Base-by-base conservation (phyloP, 139 green algal species). In the Trebouxia sp. region DNA sequence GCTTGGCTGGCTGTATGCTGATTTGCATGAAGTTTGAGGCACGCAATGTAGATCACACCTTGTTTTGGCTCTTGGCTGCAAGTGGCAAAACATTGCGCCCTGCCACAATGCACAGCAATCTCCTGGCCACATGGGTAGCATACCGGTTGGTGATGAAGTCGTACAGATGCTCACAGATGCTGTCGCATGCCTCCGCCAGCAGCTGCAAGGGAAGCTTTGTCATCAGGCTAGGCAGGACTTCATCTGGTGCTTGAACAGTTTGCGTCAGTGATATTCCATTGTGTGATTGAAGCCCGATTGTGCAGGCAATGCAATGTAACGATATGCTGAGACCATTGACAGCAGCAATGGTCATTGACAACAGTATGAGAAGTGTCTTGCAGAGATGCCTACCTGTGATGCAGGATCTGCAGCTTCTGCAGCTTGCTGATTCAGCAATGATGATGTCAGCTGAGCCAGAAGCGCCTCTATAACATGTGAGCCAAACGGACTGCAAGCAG, bases 401-500 rank as follows among this genome's bases (percentile, higher is more conserved):
- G 35, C 35, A 43, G 32, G 3, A 28, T 5, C 32, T 28, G n/a
- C 32, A 9, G 12, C 6, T 28, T 30, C 62, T 45, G 62, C 9
- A 14, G 14, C 37, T 24, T 72, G 62, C 62, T 72, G 62, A 42
- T n/a, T n/a, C n/a, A n/a, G n/a, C n/a, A n/a, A n/a, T n/a, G 62
- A 2, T 0, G 42, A 45, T 7, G 35, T 72, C 12, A 72, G 12
- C 32, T 72, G 62, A 30, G 28, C 69, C 5, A 93, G 83, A 14
- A 90, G 75, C 67, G 86, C 89, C 78, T 96, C 92, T 50, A 89
- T 80, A 10, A 93, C 90, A 67, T 95, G 92, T 0, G 90, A 94
- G 26, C 92, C 92, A 85, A 94, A 94, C 1, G 90, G 90, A 55
- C 92, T 94, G 81, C 87, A 79, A 43, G 30, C 17, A 76, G n/a